A percentile compares a stretch with the other conserved stretches of the same genome.
phyloP scores from a whole-genome alignment of 257 asterid species.

The Nicotiana sylvestris region DNA sequence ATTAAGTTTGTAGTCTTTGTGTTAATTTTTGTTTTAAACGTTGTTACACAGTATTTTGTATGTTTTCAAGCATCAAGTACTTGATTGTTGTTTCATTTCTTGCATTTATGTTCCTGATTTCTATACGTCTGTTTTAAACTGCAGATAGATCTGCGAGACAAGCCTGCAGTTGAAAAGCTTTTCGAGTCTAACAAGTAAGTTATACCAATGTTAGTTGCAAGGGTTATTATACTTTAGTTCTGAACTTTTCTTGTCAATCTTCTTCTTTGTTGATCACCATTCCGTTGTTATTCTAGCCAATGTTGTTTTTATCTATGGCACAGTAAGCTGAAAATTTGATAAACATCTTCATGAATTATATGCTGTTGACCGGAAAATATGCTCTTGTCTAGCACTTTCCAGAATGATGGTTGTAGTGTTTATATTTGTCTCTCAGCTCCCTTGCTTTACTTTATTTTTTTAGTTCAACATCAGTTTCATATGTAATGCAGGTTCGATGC shows the following conservation, averaged over 20 bases:
- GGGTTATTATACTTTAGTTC: not conserved
- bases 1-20: not conserved
- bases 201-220: not conserved
- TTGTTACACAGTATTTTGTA: not conserved
- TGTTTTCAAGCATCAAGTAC: not conserved
- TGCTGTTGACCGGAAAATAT: not conserved
- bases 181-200: constrained; percentile 82
- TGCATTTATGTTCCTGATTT: constrained; percentile 8
- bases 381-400: not conserved
- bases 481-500: constrained; percentile 70
- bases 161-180: constrained; percentile 73
- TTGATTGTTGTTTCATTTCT: not conserved
- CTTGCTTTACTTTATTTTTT: not conserved
- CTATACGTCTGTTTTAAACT: constrained; percentile 16
- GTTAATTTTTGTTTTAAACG: not conserved
- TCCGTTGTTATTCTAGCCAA: not conserved
- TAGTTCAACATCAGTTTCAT: not conserved
- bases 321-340: not conserved
- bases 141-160: constrained; percentile 91
- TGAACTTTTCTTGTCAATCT: not conserved
- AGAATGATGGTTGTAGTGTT: not conserved
- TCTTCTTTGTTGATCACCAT: not conserved
- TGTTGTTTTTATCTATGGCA: not conserved
- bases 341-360: not conserved
- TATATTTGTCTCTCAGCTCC: not conserved